Evolutionary conservation across 331 rosid genomes (phyloP).

Genomic region (Malus hybrid): DNA sequence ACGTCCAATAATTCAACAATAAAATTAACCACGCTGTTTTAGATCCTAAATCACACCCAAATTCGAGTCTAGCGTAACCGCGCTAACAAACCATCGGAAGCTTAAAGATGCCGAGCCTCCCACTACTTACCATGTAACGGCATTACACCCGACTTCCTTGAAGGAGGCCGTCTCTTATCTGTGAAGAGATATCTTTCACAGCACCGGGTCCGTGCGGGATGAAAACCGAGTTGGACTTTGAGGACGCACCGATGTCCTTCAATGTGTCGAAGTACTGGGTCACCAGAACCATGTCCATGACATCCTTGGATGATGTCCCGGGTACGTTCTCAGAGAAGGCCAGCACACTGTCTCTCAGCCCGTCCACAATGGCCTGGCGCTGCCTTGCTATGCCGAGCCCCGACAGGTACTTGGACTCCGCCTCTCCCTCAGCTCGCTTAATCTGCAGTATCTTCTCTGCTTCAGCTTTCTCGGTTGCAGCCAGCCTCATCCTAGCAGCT

Average conservation of each 20-base stretch:
- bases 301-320: constrained; percentile 72
- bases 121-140: neutral
- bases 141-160: constrained; percentile 19
- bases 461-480: constrained; percentile 69
- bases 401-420: constrained; percentile 63
- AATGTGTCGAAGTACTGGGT: constrained; percentile 79
- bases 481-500: constrained; percentile 80
- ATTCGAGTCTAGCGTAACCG: neutral
- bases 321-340: constrained; percentile 73
- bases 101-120: no score
- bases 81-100: no score
- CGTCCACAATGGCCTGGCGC: constrained; percentile 85
- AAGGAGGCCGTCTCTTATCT: constrained; percentile 48
- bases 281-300: constrained; percentile 81
- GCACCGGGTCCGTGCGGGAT: constrained; percentile 75
- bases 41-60: neutral
- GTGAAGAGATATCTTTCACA: constrained; percentile 31
- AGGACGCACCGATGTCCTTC: constrained; percentile 75
- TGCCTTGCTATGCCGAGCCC: constrained; percentile 81
- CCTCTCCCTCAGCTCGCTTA: constrained; percentile 74
- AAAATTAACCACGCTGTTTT: neutral
- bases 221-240: constrained; percentile 66
- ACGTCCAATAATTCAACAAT: neutral
- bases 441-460: constrained; percentile 56
- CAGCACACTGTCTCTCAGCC: constrained; percentile 77